These are phyloP conservation scores for Salix suchowensis DNA, from an alignment of 345 rosid species.

Conservation along the genomic window DNA sequence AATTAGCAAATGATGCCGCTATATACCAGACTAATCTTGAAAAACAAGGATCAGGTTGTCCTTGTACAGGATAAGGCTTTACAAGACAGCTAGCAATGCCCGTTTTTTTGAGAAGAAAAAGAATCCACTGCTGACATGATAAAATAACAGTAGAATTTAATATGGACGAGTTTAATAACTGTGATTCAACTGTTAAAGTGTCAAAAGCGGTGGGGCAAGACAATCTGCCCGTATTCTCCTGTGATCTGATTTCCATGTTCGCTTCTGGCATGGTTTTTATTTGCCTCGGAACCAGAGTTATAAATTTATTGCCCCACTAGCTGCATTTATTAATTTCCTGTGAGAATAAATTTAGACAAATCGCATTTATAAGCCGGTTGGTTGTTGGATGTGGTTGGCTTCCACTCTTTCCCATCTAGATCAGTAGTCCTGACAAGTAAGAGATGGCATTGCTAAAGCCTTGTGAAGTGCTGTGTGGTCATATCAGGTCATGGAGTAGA, in stretches of 20 bases:
- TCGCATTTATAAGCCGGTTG: conserved; percentile 36
- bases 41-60: no score
- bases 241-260: no score
- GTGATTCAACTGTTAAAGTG: no score
- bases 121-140: no score
- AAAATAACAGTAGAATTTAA: no score
- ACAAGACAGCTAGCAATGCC: not conserved
- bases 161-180: no score
- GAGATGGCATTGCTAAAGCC: no score
- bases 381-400: conserved; percentile 11
- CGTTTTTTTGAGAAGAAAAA: not conserved
- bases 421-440: not conserved
- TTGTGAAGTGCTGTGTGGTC: not conserved
- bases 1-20: not conserved
- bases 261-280: no score
- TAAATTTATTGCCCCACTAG: not conserved
- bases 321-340: not conserved
- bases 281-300: no score
- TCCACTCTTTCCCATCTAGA: conserved; percentile 10
- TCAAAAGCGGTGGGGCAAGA: no score
- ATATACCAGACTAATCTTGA: not conserved
- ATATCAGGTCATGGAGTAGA: not conserved
- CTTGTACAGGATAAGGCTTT: not conserved
- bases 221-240: no score
- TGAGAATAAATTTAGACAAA: not conserved